Evolutionary conservation across 2,329 filamentous ascomycete species (phyloP), one percentile per base, ranked within the genome.

Genomic region (Byssochlamys sp.): DNA sequence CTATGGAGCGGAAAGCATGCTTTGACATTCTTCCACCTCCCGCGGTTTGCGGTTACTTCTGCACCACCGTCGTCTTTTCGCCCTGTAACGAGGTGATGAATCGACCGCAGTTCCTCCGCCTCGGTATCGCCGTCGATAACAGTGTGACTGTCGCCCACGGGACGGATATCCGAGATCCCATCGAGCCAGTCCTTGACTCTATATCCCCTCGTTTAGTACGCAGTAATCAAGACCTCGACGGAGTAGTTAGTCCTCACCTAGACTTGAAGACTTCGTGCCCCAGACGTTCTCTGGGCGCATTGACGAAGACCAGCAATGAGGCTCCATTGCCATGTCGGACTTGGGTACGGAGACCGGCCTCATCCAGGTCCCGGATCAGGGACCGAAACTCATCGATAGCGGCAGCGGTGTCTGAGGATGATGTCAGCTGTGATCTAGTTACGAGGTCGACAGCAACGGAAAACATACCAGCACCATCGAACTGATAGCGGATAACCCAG

Each of bases 131-230:
- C 88, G 63, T 95, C 87, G 55, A 95, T 82, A 12, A 86, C 82
- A 59, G 84, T 79, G 53, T 81, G 76, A 19, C 90, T 84, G 63
- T 95, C 85, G 67, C 85, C 86, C 57, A 85, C 82, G 0, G 92
- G 92, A 35, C 90, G 85, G 24, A 84, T 82, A 54, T 88, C 82
- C 61, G 90, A 86, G 56, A 96, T 87, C 55, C 91, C 91, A 70
- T 94, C 88, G 33, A 97, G 84, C 90, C 91, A 99, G 75, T 97
- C 94, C 69, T 91, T 89, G 19, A 96, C 86, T 62, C 94, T 88
- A 28, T 31, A 58, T 6, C 54, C 26, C 1, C 10, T 48, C 26
- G 4, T 26, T 19, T n/a, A 50, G 11, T 4, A n/a, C 6, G 4
- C 49, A 26, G 11, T 2, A 55, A 31, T 2, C n/a, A 27, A 12